phyloP scores from a whole-genome alignment of 225 moss, liverwort and hornwort genomes.

The Polytrichum formosum region DNA sequence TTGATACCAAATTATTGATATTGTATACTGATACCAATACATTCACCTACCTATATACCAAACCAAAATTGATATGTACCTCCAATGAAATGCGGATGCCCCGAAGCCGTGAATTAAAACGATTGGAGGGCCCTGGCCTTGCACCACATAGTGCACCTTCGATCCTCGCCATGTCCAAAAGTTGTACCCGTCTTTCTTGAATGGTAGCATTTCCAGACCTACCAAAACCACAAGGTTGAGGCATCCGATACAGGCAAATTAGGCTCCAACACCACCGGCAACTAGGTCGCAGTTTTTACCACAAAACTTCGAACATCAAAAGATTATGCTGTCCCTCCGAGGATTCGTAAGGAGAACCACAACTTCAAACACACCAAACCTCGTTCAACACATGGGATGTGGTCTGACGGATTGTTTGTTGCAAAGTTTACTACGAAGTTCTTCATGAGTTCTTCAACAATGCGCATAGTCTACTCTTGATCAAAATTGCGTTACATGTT shows the following conservation, averaged over 20 bases:
- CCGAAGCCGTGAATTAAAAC: slow-evolving; percentile 97
- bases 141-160: slow-evolving; percentile 89
- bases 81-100: slow-evolving; percentile 93
- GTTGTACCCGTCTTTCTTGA: slow-evolving; percentile 78
- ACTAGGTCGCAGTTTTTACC: neutral
- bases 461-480: no score
- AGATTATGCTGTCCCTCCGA: neutral
- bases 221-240: neutral
- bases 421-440: no score
- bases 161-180: slow-evolving; percentile 90
- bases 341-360: neutral
- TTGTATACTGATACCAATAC: neutral
- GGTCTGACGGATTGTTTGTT: neutral
- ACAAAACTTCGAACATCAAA: neutral
- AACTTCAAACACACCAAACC: neutral
- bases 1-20: neutral
- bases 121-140: slow-evolving; percentile 84
- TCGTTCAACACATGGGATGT: neutral
- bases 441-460: no score
- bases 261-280: neutral
- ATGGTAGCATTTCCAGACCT: slow-evolving; percentile 68
- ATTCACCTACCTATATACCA: neutral
- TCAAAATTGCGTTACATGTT: no score
- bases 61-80: slow-evolving; percentile 27
- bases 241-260: neutral